These are phyloP conservation scores for Pythium apleroticum DNA, from an alignment of 352 stramenopile genomes.

Conservation along the genomic window DNA sequence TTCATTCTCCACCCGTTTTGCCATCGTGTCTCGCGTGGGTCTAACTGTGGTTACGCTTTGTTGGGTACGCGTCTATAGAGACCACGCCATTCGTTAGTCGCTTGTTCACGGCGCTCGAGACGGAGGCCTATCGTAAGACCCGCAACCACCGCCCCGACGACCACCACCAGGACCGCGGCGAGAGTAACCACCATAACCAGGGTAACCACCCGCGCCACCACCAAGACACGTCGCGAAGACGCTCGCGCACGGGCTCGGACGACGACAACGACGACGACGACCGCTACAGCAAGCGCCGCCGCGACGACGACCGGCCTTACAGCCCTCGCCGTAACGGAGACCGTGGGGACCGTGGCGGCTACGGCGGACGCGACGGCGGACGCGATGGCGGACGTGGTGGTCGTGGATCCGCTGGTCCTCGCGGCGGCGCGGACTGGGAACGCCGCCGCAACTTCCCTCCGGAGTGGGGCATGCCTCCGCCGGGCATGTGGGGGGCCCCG, in stretches of 20 bases:
- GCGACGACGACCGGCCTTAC: constrained; percentile 22
- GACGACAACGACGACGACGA: constrained; percentile 63
- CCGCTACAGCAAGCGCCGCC: constrained; percentile 56
- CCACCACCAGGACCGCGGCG: constrained; percentile 13
- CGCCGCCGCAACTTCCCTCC: constrained; percentile 60
- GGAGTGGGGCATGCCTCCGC: constrained; percentile 68
- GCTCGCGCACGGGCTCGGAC: constrained; percentile 39
- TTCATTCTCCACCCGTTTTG: constrained; percentile 1
- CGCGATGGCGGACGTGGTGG: constrained; percentile 18
- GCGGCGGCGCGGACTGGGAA: constrained; percentile 20
- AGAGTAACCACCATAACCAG: constrained; percentile 28
- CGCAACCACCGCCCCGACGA: not conserved
- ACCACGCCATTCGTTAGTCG: constrained; percentile 69
- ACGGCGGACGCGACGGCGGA: constrained; percentile 15
- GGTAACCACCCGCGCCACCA: constrained; percentile 5
- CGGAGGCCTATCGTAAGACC: constrained; percentile 51
- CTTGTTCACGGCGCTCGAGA: constrained; percentile 67
- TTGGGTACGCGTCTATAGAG: constrained; percentile 37
- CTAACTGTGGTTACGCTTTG: constrained; percentile 5
- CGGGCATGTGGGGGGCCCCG: constrained; percentile 52
- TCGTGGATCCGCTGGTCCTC: not conserved
- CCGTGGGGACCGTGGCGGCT: constrained; percentile 21
- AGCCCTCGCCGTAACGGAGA: constrained; percentile 30
- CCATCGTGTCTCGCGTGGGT: not conserved
- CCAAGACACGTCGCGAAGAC: constrained; percentile 32